A percentile compares a stretch with the other conserved stretches of the same genome.
These are phyloP conservation scores for Telopea speciosissima DNA, from an alignment of 177 flowering plant genomes.

Conservation along the genomic window DNA sequence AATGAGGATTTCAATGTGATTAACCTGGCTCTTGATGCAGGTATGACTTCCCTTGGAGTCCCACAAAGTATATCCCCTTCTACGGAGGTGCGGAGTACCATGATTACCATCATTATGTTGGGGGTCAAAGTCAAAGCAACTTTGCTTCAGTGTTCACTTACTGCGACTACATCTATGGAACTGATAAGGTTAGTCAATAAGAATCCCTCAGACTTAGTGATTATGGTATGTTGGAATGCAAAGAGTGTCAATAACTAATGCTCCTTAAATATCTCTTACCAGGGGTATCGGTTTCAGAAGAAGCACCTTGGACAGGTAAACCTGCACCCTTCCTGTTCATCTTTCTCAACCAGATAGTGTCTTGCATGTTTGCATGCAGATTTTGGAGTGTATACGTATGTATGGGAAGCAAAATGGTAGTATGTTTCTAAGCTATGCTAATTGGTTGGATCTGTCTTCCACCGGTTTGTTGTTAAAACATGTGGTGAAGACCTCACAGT, in stretches of 20 bases:
- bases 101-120: conserved; percentile 96
- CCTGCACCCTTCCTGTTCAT: not conserved
- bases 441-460: not conserved
- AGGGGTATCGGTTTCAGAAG: conserved; percentile 86
- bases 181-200: conserved; percentile 60
- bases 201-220: not conserved
- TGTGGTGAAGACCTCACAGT: not conserved
- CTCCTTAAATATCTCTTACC: conserved; percentile 12
- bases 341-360: not conserved
- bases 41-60: conserved; percentile 84
- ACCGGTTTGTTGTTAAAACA: not conserved
- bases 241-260: not conserved
- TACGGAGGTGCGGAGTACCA: conserved; percentile 96
- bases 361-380: too few relatives aligned
- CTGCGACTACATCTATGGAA: conserved; percentile 91
- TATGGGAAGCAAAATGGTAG: not conserved
- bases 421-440: not conserved
- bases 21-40: conserved; percentile 23
- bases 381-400: too few relatives aligned
- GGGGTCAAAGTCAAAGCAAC: conserved; percentile 92
- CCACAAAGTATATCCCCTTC: conserved; percentile 78
- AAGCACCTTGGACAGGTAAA: conserved; percentile 58
- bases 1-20: too few relatives aligned
- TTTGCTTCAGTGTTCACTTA: conserved; percentile 90
- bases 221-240: not conserved